Evolutionary conservation across 257 asterid genomes (phyloP).

Genomic region (Haberlea rhodopensis): DNA sequence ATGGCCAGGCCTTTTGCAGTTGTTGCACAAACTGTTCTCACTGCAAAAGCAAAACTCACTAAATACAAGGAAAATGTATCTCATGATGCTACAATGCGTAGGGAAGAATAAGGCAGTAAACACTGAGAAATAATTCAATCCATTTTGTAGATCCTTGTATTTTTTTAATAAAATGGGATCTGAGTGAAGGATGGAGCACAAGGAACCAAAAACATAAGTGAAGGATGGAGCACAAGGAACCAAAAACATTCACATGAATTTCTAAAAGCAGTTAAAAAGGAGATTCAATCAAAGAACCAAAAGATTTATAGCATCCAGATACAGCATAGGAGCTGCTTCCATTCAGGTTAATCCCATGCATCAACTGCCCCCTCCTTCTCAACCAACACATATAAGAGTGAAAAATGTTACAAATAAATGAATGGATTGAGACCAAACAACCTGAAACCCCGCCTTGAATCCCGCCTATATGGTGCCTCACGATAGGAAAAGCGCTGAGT

Average conservation of each 20-base stretch:
- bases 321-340: conserved; percentile 28
- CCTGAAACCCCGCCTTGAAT: conserved; percentile 89
- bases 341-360: conserved; percentile 29
- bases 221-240: neutral
- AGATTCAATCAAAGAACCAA: conserved; percentile 9
- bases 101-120: conserved; percentile 10
- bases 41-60: conserved; percentile 44
- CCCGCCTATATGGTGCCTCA: conserved; percentile 92
- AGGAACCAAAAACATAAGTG: too few species aligned
- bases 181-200: neutral
- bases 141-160: neutral
- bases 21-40: conserved; percentile 77
- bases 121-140: neutral
- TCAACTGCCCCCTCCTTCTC: conserved; percentile 35
- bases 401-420: conserved; percentile 38
- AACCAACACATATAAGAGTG: conserved; percentile 33
- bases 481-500: conserved; percentile 80
- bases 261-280: conserved; percentile 11
- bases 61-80: neutral
- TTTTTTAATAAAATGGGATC: neutral
- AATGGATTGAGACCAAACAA: conserved; percentile 55
- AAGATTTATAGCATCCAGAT: conserved; percentile 3
- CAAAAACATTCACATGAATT: neutral
- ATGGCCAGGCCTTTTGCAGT: conserved; percentile 96
- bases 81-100: conserved; percentile 7